These are phyloP conservation scores for Thalassiosira profunda DNA, from an alignment of 108 stramenopile species.

Conservation along the genomic window DNA sequence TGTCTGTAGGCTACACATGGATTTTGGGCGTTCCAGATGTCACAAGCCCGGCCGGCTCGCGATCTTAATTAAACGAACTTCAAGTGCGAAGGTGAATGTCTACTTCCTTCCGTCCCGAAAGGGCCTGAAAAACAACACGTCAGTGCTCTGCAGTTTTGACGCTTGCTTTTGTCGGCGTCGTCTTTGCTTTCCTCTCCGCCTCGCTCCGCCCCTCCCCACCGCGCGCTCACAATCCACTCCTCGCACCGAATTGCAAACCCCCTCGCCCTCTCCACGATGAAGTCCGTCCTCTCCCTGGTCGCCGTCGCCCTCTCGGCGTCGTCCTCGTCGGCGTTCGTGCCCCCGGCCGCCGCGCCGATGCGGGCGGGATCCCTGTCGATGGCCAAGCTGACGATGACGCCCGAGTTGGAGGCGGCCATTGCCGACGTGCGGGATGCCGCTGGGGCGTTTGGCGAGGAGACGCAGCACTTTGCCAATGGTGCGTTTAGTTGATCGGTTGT, in stretches of 20 bases:
- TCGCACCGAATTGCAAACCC: neutral
- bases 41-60: too few species aligned
- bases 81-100: too few species aligned
- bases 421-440: slow-evolving; percentile 49
- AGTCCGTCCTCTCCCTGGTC: slow-evolving; percentile 23
- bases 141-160: too few species aligned
- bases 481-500: neutral
- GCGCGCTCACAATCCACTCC: too few species aligned
- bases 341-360: neutral
- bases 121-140: too few species aligned
- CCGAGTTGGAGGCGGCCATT: slow-evolving; percentile 52
- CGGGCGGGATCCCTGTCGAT: slow-evolving; percentile 25
- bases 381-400: slow-evolving; percentile 27
- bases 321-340: slow-evolving; percentile 33
- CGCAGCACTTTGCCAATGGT: slow-evolving; percentile 58
- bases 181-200: neutral
- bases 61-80: too few species aligned
- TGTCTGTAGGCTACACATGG: too few species aligned
- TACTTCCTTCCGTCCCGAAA: too few species aligned
- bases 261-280: slow-evolving; percentile 20
- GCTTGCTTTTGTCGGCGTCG: too few species aligned
- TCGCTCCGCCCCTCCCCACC: too few species aligned
- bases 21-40: too few species aligned
- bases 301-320: slow-evolving; percentile 6
- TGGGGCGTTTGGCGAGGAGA: slow-evolving; percentile 50